Percentiles rank a stretch among this genome's conserved stretches.
These are phyloP conservation scores for Trematosphaeria pertusa DNA, from an alignment of 2,329 filamentous ascomycete species.

Conservation along the genomic window DNA sequence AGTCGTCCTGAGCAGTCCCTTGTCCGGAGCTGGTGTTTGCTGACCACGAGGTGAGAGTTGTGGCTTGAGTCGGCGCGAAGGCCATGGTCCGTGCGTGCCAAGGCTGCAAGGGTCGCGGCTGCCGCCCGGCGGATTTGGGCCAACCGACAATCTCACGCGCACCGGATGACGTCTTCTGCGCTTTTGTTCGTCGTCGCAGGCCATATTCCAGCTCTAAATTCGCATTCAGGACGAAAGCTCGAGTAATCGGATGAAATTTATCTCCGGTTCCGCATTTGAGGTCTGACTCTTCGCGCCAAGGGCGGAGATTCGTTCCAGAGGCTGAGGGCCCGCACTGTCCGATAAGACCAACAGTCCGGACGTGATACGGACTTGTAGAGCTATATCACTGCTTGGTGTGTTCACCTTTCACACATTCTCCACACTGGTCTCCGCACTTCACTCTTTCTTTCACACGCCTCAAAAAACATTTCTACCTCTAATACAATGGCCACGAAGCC, in stretches of 20 bases:
- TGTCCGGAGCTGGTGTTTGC: not conserved
- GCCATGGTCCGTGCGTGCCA: conserved; percentile 2
- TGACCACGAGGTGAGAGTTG: not conserved
- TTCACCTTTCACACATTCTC: not conserved
- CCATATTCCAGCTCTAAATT: conserved; percentile 1
- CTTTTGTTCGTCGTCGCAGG: not conserved
- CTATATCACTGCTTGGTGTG: conserved; percentile 4
- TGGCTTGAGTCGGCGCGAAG: not conserved
- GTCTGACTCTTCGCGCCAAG: conserved; percentile 4
- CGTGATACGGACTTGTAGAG: conserved; percentile 22
- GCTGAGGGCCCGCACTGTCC: conserved; percentile 8
- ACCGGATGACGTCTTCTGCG: conserved; percentile 2
- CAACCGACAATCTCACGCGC: not conserved
- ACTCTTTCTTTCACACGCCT: conserved; percentile 15
- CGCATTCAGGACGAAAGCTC: not conserved
- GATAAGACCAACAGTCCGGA: conserved; percentile 27
- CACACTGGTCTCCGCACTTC: conserved; percentile 8
- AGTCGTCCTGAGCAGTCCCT: not conserved
- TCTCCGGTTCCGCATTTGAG: conserved; percentile 1
- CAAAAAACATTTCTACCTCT: not conserved
- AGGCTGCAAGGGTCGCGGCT: not conserved
- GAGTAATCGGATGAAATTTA: conserved; percentile 1
- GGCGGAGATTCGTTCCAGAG: conserved; percentile 7
- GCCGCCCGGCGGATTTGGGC: not conserved
- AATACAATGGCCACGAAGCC: conserved; percentile 43